Base-by-base conservation (phyloP, 352 stramenopile species). In the Phytophthora ohioensis region DNA sequence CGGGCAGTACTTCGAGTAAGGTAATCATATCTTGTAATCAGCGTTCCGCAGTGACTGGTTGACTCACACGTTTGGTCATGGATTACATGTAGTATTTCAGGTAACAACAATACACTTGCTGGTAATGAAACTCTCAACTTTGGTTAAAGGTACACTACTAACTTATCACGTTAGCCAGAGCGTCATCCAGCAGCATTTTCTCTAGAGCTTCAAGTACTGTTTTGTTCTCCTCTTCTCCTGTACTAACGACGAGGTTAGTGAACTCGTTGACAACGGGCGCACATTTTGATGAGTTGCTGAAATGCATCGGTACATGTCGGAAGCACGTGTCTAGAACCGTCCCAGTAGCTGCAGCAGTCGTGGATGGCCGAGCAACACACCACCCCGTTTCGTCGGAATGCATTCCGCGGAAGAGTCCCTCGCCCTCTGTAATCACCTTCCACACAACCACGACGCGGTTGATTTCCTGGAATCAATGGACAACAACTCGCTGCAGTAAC, bases 361-460 rank as follows among this genome's bases (percentile, higher is more conserved):
- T 62, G 8, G 59, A 63, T 12, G 75, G 61, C 15, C 54, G 51
- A 31, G 54, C 21, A 5, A 78, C 31, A 13, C 60, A 72, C 72
- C 75, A 82, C 0, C 75, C 75, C 5, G 61, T 80, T 42, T 80
- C 60, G 30, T 80, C 69, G 0, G 72, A 76, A 34, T 76, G 57
- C 57, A 82, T 65, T 0, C 75, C 72, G 12, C 43, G 57, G 34
- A 73, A 76, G 0, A 72, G 1, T 0, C 72, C 75, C 45, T 80
- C 75, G 0, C 64, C 75, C 52, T 93, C 76, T 30, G 85, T 79
- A 56, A 88, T 78, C 17, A 84, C 57, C 27, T 75, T 81, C 83
- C 83, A 93, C 31, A 90, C 79, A n/a, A 90, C 62, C 31, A 93
- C 79, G 2, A 88, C 65, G 39, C 83, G 80, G 43, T 85, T 70